Percentiles rank a stretch among this genome's conserved stretches.
These are phyloP conservation scores for Diphasiastrum complanatum DNA, from an alignment of 83 land plant genomes.

Conservation along the genomic window DNA sequence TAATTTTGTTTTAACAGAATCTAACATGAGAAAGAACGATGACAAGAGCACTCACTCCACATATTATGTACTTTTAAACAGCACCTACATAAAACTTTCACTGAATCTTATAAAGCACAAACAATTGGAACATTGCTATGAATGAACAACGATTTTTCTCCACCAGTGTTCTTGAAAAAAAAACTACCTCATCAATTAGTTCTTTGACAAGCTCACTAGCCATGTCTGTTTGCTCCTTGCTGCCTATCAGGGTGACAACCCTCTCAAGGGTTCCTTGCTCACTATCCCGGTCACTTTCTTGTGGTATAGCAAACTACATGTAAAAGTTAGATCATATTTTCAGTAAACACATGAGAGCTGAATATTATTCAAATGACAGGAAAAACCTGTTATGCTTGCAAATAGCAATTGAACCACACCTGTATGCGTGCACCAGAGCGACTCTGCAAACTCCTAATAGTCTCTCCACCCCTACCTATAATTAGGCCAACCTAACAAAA, in stretches of 20 bases:
- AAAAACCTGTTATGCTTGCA: too few relatives aligned
- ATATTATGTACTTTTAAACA: too few relatives aligned
- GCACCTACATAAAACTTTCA: too few relatives aligned
- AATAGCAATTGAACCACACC: conserved; percentile 35
- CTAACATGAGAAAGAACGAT: too few relatives aligned
- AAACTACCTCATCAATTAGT: conserved; percentile 81
- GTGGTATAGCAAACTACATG: conserved; percentile 58
- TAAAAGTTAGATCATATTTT: background rate
- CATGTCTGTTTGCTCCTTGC: conserved; percentile 63
- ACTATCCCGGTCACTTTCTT: conserved; percentile 52
- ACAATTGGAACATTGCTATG: too few relatives aligned
- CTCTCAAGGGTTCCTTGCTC: conserved; percentile 71
- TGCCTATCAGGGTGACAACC: conserved; percentile 69
- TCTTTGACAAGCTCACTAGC: conserved; percentile 83
- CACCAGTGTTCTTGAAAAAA: too few relatives aligned
- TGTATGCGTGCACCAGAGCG: conserved; percentile 93
- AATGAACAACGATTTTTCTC: too few relatives aligned
- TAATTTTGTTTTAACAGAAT: too few relatives aligned
- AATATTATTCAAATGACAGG: background rate
- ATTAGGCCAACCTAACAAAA: background rate
- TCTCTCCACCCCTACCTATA: too few relatives aligned
- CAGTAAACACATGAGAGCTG: background rate
- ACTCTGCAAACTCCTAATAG: too few relatives aligned
- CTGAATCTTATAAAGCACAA: too few relatives aligned
- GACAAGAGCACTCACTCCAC: too few relatives aligned